A percentile compares a stretch with the other conserved stretches of the same genome.
These are phyloP conservation scores for Jaapia argillacea DNA, from an alignment of 768 basidiomycete species.

Conservation along the genomic window DNA sequence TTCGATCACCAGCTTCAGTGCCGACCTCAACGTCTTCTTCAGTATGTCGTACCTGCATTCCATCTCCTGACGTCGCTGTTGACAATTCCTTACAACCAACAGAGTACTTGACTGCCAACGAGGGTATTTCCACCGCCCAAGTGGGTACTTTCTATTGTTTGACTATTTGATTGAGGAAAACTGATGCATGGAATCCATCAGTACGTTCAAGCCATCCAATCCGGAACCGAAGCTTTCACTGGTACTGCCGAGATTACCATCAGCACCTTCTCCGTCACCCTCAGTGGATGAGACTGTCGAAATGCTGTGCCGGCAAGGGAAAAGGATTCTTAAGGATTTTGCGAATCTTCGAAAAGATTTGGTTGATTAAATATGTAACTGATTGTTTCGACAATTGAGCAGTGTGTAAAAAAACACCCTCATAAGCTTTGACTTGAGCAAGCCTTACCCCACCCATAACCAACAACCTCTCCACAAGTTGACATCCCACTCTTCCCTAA, in stretches of 20 bases:
- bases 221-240: neutral
- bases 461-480: no score
- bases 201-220: neutral
- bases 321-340: no score
- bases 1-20: slow-evolving; percentile 9
- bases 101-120: neutral
- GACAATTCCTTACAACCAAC: neutral
- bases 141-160: neutral
- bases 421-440: no score
- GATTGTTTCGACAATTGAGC: no score
- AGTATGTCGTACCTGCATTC: no score
- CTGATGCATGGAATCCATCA: neutral
- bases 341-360: no score
- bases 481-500: no score
- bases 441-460: no score
- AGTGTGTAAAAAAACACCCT: no score
- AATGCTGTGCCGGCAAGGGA: no score
- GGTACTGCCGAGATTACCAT: neutral
- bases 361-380: no score
- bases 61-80: no score
- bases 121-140: neutral
- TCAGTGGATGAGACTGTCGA: neutral
- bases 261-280: neutral
- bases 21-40: slow-evolving; percentile 10
- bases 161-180: neutral